Evolutionary conservation across 208 protist genomes (phyloP).

Genomic region (Phytomonas sp.): DNA sequence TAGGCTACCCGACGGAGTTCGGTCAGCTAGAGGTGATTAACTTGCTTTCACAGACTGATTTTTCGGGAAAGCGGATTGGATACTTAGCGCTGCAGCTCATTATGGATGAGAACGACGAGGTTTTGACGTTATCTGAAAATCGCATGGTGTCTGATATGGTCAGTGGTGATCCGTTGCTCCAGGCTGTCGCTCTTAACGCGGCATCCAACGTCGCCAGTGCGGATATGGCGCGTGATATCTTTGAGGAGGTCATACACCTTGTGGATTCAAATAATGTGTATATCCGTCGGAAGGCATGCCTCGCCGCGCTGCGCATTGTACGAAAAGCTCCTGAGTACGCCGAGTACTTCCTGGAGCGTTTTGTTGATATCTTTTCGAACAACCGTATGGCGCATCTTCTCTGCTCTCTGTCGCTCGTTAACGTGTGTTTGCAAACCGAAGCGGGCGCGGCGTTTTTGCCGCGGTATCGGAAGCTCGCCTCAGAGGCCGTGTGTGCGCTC

Average conservation of each 20-base stretch:
- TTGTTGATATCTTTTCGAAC: conserved; percentile 58
- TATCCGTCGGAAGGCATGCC: conserved; percentile 93
- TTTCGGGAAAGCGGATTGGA: conserved; percentile 96
- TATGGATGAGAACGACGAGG: conserved; percentile 96
- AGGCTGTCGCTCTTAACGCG: conserved; percentile 94
- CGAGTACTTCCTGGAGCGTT: conserved; percentile 93
- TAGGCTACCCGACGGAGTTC: conserved; percentile 99
- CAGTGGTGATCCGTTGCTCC: conserved; percentile 70
- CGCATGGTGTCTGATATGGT: conserved; percentile 95
- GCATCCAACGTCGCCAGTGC: conserved; percentile 96
- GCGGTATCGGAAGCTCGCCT: conserved; percentile 83
- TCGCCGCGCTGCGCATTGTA: conserved; percentile 84
- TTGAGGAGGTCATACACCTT: conserved; percentile 90
- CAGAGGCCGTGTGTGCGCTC: conserved; percentile 89
- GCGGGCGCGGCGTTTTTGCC: conserved; percentile 37
- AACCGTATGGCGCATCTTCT: conserved; percentile 75
- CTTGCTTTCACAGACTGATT: conserved; percentile 93
- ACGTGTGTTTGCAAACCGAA: conserved; percentile 72
- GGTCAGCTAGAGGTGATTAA: conserved; percentile 99
- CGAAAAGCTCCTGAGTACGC: conserved; percentile 93
- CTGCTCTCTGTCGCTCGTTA: conserved; percentile 89
- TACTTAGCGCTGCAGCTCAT: conserved; percentile 96
- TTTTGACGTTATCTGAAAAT: conserved; percentile 98
- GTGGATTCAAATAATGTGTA: conserved; percentile 65
- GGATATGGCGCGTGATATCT: conserved; percentile 95